phyloP scores from a whole-genome alignment of 345 rosid genomes.

The Punica granatum region DNA sequence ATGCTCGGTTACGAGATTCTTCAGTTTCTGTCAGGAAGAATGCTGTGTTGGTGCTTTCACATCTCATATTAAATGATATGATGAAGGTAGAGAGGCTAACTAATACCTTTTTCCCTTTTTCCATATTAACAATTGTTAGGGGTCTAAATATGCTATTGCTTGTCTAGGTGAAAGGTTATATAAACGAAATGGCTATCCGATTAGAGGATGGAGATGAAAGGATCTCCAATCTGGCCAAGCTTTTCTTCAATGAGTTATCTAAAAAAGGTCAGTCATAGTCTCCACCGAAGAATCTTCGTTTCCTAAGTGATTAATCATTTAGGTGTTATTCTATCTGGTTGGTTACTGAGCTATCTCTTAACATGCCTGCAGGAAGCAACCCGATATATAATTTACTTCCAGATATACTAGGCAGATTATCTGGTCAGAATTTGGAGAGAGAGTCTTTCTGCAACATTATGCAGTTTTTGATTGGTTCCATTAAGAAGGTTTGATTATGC shows the following conservation, averaged over 20 bases:
- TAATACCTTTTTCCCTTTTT: slow-evolving; percentile 7
- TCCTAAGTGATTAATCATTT: slow-evolving; percentile 8
- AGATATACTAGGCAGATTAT: slow-evolving; percentile 81
- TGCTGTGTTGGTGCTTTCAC: slow-evolving; percentile 97
- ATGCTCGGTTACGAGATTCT: slow-evolving; percentile 68
- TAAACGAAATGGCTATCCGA: slow-evolving; percentile 86
- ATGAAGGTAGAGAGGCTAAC: slow-evolving; percentile 62
- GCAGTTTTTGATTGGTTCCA: slow-evolving; percentile 94
- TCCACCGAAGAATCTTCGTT: neutral
- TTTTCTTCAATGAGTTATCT: slow-evolving; percentile 85
- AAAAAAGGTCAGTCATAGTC: slow-evolving; percentile 62
- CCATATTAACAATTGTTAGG: neutral
- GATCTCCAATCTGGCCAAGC: slow-evolving; percentile 84
- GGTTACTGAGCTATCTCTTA: neutral
- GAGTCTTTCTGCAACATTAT: slow-evolving; percentile 83
- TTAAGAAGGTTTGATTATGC: slow-evolving; percentile 58
- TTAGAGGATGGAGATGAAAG: slow-evolving; percentile 83
- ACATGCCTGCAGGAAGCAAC: slow-evolving; percentile 67
- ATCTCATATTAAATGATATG: slow-evolving; percentile 97
- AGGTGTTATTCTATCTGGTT: neutral
- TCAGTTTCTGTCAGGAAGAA: slow-evolving; percentile 85
- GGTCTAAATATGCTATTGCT: slow-evolving; percentile 14
- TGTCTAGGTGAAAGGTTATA: slow-evolving; percentile 87
- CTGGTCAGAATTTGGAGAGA: slow-evolving; percentile 63
- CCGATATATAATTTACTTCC: slow-evolving; percentile 95